Evolutionary conservation across 768 basidiomycete genomes (phyloP).

Genomic region (Termitomyces sp.): DNA sequence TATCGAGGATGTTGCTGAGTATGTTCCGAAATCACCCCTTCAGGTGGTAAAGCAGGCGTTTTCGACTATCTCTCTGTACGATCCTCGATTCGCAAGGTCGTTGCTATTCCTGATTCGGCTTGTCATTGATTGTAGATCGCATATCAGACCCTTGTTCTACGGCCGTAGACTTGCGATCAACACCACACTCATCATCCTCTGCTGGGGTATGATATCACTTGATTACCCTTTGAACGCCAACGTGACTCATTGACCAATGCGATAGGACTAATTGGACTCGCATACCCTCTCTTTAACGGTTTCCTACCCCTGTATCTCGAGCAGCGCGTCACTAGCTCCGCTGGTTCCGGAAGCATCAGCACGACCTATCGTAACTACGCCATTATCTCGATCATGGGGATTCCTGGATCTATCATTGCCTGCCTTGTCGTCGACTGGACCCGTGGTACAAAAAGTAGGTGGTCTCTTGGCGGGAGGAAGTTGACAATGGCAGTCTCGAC

Average conservation of each 20-base stretch:
- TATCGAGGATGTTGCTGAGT: conserved; percentile 15
- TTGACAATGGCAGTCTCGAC: conserved; percentile 40
- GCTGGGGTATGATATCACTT: conserved; percentile 37
- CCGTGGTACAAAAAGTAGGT: conserved; percentile 21
- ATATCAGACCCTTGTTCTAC: conserved; percentile 43
- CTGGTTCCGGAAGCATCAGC: conserved; percentile 11
- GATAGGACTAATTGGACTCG: conserved; percentile 40
- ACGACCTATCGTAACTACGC: conserved; percentile 42
- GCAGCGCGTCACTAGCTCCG: conserved; percentile 21
- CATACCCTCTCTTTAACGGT: conserved; percentile 46
- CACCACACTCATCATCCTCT: conserved; percentile 39
- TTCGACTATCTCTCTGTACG: conserved; percentile 34
- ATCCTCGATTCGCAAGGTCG: neutral
- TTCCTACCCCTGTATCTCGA: conserved; percentile 47
- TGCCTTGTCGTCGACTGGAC: conserved; percentile 39
- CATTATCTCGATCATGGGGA: conserved; percentile 40
- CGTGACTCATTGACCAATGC: neutral
- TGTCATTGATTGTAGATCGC: conserved; percentile 27
- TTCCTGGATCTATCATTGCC: conserved; percentile 45
- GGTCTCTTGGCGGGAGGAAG: conserved; percentile 39
- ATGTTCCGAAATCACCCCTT: conserved; percentile 16
- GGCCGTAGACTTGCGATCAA: conserved; percentile 37
- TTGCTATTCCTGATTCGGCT: neutral
- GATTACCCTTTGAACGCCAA: neutral
- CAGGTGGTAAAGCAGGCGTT: conserved; percentile 27